A percentile compares a stretch with the other conserved stretches of the same genome.
Evolutionary conservation across 495 filamentous ascomycete genomes (phyloP).

Genomic region (Pyrenula aspistea): DNA sequence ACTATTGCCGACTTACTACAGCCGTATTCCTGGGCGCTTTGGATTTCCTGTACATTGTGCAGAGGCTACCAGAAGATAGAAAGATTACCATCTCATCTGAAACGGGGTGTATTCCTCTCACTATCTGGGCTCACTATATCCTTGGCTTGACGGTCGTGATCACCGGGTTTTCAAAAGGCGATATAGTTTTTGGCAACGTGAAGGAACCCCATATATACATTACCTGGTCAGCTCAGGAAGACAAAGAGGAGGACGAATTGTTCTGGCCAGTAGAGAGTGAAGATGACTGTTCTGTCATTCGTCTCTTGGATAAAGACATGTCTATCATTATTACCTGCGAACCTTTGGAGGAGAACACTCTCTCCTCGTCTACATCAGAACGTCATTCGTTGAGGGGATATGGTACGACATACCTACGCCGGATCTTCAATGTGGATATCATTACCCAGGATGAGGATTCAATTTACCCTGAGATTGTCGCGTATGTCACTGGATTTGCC

Average conservation of each 20-base stretch:
- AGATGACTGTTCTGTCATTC: too few species aligned
- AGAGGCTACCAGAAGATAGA: slow-evolving; percentile 8
- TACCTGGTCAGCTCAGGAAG: slow-evolving; percentile 1
- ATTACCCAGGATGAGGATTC: slow-evolving; percentile 6
- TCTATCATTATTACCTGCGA: slow-evolving; percentile 2
- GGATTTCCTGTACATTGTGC: slow-evolving; percentile 8
- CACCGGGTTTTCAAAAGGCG: not conserved
- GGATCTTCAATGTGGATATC: slow-evolving; percentile 1
- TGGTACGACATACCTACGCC: slow-evolving; percentile 3
- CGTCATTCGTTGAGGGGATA: slow-evolving; percentile 5
- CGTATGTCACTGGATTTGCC: slow-evolving; percentile 4
- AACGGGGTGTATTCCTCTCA: slow-evolving; percentile 4
- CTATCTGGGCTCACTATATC: slow-evolving; percentile 9
- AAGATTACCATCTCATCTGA: slow-evolving; percentile 2
- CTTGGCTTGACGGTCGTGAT: slow-evolving; percentile 8
- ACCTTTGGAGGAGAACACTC: not conserved
- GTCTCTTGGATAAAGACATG: slow-evolving; percentile 5
- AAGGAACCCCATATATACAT: slow-evolving; percentile 6
- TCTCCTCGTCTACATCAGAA: not conserved
- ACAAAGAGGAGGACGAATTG: not conserved
- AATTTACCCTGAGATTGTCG: slow-evolving; percentile 4
- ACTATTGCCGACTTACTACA: not conserved
- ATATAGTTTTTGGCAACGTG: slow-evolving; percentile 4
- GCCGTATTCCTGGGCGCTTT: slow-evolving; percentile 5
- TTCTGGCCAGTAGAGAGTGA: too few species aligned